Conservation (phyloP, 1,284 basidiomycete genomes). For the Meira nashicola region DNA sequence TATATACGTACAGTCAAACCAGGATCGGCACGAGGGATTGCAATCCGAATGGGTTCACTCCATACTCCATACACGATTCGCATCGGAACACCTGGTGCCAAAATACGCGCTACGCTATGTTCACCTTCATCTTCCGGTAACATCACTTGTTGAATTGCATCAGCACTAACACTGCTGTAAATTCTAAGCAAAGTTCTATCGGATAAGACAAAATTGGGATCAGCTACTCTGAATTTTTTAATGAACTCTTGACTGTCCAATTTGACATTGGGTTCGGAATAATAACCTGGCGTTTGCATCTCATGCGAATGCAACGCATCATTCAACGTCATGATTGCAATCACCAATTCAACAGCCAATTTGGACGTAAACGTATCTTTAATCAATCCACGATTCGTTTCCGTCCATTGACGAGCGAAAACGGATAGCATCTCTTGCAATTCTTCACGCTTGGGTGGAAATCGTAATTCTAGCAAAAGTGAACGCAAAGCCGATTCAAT, state of each 20-base stretch:
- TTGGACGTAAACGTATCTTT: slow-evolving; percentile 51
- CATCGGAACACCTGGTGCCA: slow-evolving; percentile 29
- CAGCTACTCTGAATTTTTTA: slow-evolving; percentile 32
- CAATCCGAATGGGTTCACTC: slow-evolving; percentile 35
- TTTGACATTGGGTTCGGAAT: slow-evolving; percentile 22
- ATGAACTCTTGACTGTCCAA: slow-evolving; percentile 33
- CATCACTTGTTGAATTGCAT: slow-evolving; percentile 34
- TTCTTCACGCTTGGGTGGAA: slow-evolving; percentile 65
- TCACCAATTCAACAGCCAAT: slow-evolving; percentile 60
- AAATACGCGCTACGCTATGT: neutral
- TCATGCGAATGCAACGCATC: slow-evolving; percentile 52
- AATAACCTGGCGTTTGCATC: slow-evolving; percentile 27
- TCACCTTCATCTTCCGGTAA: slow-evolving; percentile 20
- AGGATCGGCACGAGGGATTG: slow-evolving; percentile 38
- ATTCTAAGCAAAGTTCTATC: slow-evolving; percentile 44
- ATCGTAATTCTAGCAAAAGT: slow-evolving; percentile 72
- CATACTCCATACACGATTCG: slow-evolving; percentile 36
- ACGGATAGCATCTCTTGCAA: slow-evolving; percentile 64
- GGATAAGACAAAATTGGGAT: slow-evolving; percentile 27
- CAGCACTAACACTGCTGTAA: slow-evolving; percentile 32
- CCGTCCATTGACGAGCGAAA: slow-evolving; percentile 82
- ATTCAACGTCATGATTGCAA: slow-evolving; percentile 80
- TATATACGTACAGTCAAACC: slow-evolving; percentile 43
- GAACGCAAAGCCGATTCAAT: slow-evolving; percentile 83
- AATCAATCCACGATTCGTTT: slow-evolving; percentile 63